phyloP scores from a whole-genome alignment of 108 stramenopile genomes.

The Pseudonitzschia multistriata region DNA sequence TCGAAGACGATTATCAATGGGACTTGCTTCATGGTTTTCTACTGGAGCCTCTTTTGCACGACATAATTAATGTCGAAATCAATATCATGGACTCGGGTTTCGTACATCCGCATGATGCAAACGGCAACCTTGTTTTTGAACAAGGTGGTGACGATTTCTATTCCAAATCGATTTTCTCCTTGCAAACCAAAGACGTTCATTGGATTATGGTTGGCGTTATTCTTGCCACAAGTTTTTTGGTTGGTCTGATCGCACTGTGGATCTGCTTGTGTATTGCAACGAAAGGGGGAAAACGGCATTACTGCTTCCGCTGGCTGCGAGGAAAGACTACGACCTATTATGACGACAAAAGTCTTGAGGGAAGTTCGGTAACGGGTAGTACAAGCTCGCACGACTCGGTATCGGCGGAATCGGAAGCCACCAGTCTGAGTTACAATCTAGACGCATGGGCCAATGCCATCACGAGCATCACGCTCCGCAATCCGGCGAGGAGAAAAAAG shows the following conservation, averaged over 20 bases:
- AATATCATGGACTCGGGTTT: constrained; percentile 23
- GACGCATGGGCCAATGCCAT: constrained; percentile 35
- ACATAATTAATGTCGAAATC: constrained; percentile 18
- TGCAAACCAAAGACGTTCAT: neutral
- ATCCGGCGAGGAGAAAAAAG: constrained; percentile 8
- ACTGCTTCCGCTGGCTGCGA: neutral
- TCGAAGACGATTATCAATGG: constrained; percentile 31
- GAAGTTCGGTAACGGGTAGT: neutral
- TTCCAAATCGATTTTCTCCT: neutral
- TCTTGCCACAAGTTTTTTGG: neutral
- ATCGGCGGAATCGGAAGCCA: neutral
- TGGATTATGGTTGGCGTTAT: neutral
- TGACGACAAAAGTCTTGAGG: neutral
- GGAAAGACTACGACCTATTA: neutral
- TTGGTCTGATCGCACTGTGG: constrained; percentile 16
- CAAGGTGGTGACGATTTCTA: neutral
- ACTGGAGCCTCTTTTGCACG: constrained; percentile 1
- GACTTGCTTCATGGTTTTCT: constrained; percentile 20
- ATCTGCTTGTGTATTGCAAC: constrained; percentile 12
- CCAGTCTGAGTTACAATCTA: constrained; percentile 20
- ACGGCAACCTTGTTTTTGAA: neutral
- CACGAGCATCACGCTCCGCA: constrained; percentile 34
- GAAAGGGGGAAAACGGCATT: neutral
- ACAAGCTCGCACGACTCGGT: neutral
- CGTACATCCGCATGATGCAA: constrained; percentile 1